These are phyloP conservation scores for Ophiocordyceps unilateralis DNA, from an alignment of 2,329 filamentous ascomycete genomes.

Conservation along the genomic window DNA sequence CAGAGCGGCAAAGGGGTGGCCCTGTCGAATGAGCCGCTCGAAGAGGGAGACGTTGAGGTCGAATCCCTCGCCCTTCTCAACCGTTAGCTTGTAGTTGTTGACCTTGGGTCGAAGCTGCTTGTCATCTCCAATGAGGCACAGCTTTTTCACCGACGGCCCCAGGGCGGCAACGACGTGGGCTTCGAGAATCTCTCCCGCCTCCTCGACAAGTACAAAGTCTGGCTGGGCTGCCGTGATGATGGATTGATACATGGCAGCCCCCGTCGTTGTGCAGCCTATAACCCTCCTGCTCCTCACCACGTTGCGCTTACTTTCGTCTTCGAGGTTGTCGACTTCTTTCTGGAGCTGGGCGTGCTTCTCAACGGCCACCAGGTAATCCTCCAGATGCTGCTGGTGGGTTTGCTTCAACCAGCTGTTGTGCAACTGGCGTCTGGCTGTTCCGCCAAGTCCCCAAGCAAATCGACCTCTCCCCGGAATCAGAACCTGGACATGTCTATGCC, in stretches of 20 bases:
- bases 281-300: conserved; percentile 38
- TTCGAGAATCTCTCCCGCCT: conserved; percentile 59
- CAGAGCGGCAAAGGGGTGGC: conserved; percentile 34
- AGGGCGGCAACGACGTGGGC: conserved; percentile 44
- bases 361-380: conserved; percentile 19
- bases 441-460: conserved; percentile 34
- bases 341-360: conserved; percentile 24
- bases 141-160: conserved; percentile 34
- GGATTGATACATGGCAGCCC: conserved; percentile 42
- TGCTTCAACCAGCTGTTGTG: conserved; percentile 23
- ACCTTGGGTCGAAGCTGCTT: conserved; percentile 54
- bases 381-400: conserved; percentile 32
- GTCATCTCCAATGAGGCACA: conserved; percentile 58
- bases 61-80: conserved; percentile 48
- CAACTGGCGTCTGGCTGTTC: conserved; percentile 16
- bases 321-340: conserved; percentile 22
- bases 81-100: conserved; percentile 39
- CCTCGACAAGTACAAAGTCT: conserved; percentile 49
- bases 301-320: conserved; percentile 20
- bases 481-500: not conserved
- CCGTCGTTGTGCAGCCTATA: conserved; percentile 57
- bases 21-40: conserved; percentile 44
- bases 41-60: conserved; percentile 53
- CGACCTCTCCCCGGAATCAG: conserved; percentile 10
- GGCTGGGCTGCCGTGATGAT: conserved; percentile 36